phyloP scores from a whole-genome alignment of 345 rosid species.

The Lumnitzera racemosa region DNA sequence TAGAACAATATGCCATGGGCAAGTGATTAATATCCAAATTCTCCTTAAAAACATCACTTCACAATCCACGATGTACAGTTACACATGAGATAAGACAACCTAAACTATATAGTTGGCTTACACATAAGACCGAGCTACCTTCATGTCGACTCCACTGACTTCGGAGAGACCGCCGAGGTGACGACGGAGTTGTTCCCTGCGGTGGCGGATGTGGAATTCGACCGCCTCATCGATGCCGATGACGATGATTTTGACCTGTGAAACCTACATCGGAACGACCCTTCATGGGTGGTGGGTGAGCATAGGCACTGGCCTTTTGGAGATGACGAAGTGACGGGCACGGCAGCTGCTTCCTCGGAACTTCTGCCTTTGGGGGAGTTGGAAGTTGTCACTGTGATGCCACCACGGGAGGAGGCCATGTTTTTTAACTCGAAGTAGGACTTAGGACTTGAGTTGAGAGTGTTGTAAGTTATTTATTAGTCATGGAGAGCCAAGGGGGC shows the following conservation, averaged over 20 bases:
- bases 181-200: constrained; percentile 15
- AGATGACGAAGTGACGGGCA: constrained; percentile 2
- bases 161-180: constrained; percentile 22
- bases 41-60: no score
- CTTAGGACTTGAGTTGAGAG: not conserved
- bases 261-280: constrained; percentile 62
- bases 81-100: no score
- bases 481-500: no score
- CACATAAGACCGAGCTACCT: not conserved
- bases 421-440: not conserved
- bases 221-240: constrained; percentile 39
- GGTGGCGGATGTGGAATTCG: constrained; percentile 43
- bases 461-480: constrained; percentile 2
- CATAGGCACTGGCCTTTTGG: constrained; percentile 52
- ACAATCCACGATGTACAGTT: no score
- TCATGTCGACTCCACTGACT: constrained; percentile 11
- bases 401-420: constrained; percentile 5
- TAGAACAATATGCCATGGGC: no score
- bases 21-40: no score
- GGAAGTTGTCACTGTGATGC: constrained; percentile 16
- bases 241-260: constrained; percentile 38
- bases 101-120: no score
- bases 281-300: constrained; percentile 64
- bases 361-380: constrained; percentile 23
- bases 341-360: not conserved